A percentile compares a stretch with the other conserved stretches of the same genome.
These are phyloP conservation scores for Metschnikowia arizonensis DNA, from an alignment of 805 yeast species.

Conservation along the genomic window DNA sequence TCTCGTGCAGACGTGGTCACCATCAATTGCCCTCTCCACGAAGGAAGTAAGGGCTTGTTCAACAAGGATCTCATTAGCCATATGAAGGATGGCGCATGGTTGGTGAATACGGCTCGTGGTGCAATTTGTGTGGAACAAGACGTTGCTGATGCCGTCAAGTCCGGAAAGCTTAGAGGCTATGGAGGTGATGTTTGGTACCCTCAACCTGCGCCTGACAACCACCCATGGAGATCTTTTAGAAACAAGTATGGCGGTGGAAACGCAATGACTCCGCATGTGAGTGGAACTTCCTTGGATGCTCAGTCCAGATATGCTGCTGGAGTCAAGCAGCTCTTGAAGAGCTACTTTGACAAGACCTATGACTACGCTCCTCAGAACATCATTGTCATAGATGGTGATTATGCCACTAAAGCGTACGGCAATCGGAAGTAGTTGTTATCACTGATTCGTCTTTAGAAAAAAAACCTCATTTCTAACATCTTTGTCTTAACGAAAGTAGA, in stretches of 20 bases:
- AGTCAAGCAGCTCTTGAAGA: constrained; percentile 57
- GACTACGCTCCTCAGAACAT: constrained; percentile 77
- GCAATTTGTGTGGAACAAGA: constrained; percentile 72
- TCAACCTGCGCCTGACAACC: constrained; percentile 77
- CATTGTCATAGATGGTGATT: constrained; percentile 66
- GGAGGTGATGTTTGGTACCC: constrained; percentile 86
- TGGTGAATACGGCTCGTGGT: constrained; percentile 79
- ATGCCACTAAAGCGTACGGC: constrained; percentile 74
- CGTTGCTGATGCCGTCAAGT: constrained; percentile 66
- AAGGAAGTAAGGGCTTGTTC: constrained; percentile 61
- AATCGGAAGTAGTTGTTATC: constrained; percentile 25
- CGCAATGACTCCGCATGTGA: constrained; percentile 81
- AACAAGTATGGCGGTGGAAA: constrained; percentile 65
- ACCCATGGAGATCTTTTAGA: constrained; percentile 71
- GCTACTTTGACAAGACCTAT: constrained; percentile 55
- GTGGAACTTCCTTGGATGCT: constrained; percentile 79
- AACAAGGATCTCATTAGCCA: constrained; percentile 62
- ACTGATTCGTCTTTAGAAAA: too few relatives aligned
- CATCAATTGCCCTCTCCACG: constrained; percentile 73
- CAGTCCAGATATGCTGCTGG: constrained; percentile 72
- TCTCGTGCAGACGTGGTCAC: constrained; percentile 68
- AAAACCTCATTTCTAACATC: too few relatives aligned
- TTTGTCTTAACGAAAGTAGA: constrained; percentile 10
- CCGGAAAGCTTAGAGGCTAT: constrained; percentile 71
- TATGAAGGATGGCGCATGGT: constrained; percentile 69